Conservation (phyloP, 352 stramenopile genomes). For the Phytophthora brassicae region DNA sequence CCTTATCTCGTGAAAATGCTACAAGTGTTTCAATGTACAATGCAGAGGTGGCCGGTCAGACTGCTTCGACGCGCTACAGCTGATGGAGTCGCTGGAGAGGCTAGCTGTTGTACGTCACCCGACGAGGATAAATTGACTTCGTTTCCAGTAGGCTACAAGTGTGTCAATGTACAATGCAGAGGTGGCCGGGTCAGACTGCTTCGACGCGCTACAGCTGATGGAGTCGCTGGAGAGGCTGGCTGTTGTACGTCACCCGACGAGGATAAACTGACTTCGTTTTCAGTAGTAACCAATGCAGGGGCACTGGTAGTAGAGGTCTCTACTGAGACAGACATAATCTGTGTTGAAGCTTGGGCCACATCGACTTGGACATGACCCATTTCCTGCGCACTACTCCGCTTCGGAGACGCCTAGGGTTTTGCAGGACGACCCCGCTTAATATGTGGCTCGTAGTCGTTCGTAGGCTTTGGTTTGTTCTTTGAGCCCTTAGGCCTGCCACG, state of each 20-base stretch:
- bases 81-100: neutral
- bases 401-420: neutral
- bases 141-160: neutral
- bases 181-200: constrained; percentile 3
- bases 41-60: neutral
- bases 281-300: neutral
- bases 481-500: neutral
- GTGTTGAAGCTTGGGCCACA: neutral
- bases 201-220: neutral
- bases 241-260: neutral
- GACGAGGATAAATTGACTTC: too few species aligned
- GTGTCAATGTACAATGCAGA: constrained; percentile 5
- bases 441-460: neutral
- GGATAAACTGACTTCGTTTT: neutral
- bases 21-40: constrained; percentile 10
- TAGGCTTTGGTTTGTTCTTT: constrained; percentile 1
- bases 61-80: constrained; percentile 1
- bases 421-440: neutral
- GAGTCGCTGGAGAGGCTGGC: neutral
- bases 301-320: neutral
- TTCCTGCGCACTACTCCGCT: neutral
- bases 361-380: neutral
- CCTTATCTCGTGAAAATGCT: constrained; percentile 13
- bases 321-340: neutral
- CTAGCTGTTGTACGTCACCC: neutral